phyloP scores from a whole-genome alignment of 129 eudicot species.

The Centaurea solstitialis region DNA sequence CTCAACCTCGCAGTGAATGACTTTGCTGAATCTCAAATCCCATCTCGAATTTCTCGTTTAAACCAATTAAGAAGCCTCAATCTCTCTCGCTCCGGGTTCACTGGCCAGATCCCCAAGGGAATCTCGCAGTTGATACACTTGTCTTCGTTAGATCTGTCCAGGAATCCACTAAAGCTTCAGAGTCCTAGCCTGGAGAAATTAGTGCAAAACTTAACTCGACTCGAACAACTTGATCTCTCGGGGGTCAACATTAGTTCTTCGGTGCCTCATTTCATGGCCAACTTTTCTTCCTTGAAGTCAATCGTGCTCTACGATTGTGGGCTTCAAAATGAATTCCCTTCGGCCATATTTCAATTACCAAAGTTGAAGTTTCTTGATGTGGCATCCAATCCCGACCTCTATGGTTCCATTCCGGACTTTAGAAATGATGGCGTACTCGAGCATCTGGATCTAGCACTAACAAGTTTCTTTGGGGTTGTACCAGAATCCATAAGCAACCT shows the following conservation, averaged over 20 bases:
- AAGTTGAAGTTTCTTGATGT: slow-evolving; percentile 2
- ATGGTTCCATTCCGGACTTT: slow-evolving; percentile 24
- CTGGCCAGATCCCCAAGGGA: slow-evolving; percentile 11
- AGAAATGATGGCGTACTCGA: background rate
- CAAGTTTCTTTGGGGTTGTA: slow-evolving; percentile 29
- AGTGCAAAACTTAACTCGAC: slow-evolving; percentile 13
- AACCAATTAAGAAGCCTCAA: slow-evolving; percentile 7
- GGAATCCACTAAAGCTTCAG: slow-evolving; percentile 1
- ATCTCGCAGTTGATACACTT: background rate
- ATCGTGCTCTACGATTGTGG: background rate
- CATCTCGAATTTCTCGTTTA: background rate
- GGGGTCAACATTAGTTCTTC: slow-evolving; percentile 15
- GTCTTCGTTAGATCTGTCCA: background rate
- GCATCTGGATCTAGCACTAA: background rate
- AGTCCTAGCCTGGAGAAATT: background rate
- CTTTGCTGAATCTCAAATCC: slow-evolving; percentile 22
- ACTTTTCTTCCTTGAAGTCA: slow-evolving; percentile 6
- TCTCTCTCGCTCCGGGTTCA: background rate
- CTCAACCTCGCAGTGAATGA: slow-evolving; percentile 21
- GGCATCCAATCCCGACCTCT: slow-evolving; percentile 2
- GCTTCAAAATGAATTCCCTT: slow-evolving; percentile 17
- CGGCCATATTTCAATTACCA: slow-evolving; percentile 21
- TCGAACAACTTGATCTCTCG: too few relatives aligned
- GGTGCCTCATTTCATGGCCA: slow-evolving; percentile 14
- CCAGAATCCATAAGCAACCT: slow-evolving; percentile 38